Evolutionary conservation across 2,329 filamentous ascomycete genomes (phyloP), one percentile per base, ranked within the genome.

Genomic region (Monilinia fructigena): DNA sequence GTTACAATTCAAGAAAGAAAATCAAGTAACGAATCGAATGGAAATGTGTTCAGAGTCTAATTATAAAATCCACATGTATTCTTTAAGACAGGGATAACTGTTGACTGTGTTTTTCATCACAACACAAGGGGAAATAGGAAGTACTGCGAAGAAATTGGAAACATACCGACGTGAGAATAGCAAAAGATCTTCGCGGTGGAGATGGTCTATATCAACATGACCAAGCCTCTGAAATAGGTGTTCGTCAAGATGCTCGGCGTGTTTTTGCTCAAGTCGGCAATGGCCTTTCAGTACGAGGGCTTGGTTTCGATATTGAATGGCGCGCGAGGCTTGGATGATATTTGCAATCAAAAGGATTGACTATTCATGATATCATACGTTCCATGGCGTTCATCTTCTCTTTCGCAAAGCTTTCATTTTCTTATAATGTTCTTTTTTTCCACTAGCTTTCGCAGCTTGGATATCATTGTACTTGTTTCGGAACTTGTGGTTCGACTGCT

Each of bases 381-480:
- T 23, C 23, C 31, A 52, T 42, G 23, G 42, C 26, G 54, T 68
- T 28, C 66, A 70, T 18, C 66, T 55, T 66, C 71, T 66, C 55
- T 70, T 70, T 63, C 73, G 68, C 52, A 71, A 64, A 38, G 68
- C 86, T 75, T 90, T 86, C 71, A 97, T 78, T 66, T 88, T 89
- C 76, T 94, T 94, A 82, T 97, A 98, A 74, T 91, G 90, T 0
- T 85, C 88, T 79, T 94, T 97, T 81, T 92, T 96, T 63, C 95
- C 95, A 73, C 91, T 96, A 31, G 85, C 86, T 79, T 96, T 98
- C 69, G 84, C 84, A 61, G 83, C 83, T 76, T 97, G 93, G 60
- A 98, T 92, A 67, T 94, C 89, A 66, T 86, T 83, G 78, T 97
- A 98, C 79, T 96, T 97, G 74, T 83, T 85, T 82, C 91, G 92